Evolutionary conservation across 1,139 yeast species (phyloP), one percentile per base, ranked within the genome.

Genomic region (Diutina pseudorugosa): DNA sequence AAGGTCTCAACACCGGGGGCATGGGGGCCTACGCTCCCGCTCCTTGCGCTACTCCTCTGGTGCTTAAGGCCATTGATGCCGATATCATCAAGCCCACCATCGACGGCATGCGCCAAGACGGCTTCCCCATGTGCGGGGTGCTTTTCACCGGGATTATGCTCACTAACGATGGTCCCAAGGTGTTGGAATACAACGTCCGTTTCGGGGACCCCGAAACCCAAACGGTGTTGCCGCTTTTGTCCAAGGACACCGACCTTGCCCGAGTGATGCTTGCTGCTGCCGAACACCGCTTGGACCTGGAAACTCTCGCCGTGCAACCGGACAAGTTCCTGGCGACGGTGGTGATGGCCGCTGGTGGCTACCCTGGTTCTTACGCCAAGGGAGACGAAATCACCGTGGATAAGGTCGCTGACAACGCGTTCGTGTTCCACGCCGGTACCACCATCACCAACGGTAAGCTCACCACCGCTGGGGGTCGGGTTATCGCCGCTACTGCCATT

Each of bases 1-100:
- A 82, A 51, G 99, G 99, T 41, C 77, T 91, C 58, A 94, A 94
- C 72, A 94, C 98, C 52, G 99, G 99, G 59, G 99, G 99, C 58
- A 94, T 94, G 99, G 99, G 99, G 57, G 95, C 98, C 18, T 94
- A 94, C 64, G 95, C 98, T 4, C 99, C 98, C 51, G 95, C 98
- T 8, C 98, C 98, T 53, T 78, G 91, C 56, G 93, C 87, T 21
- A 83, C 93, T 30, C 82, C 87, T 4, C 76, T 77, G 41, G 68
- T 93, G 41, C 71, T 90, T 61, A 71, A 76, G 55, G 75, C 82
- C 66, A 90, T 94, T 62, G 82, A 90, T 63, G 73, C 75, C 52
- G 75, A 79, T 33, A 79, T 94, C 61, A 79, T 94, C 60, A 83
- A 85, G 70, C 98, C 98, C 54, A 87, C 97, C 48, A 85, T 94